These are phyloP conservation scores for Asterella californica DNA, from an alignment of 225 moss, liverwort and hornwort genomes.

Conservation along the genomic window DNA sequence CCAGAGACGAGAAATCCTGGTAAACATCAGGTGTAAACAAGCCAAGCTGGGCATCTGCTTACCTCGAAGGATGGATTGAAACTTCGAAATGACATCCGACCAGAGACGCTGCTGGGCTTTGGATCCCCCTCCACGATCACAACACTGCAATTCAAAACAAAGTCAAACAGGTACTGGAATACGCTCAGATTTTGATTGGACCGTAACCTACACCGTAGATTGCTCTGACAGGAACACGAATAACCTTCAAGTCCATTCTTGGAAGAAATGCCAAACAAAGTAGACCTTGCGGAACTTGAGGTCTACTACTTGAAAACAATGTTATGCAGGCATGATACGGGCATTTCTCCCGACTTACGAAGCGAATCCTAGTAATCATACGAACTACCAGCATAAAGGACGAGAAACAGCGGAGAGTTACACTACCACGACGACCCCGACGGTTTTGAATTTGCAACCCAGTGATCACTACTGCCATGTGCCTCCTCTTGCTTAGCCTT, in stretches of 20 bases:
- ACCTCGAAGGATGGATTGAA: constrained; percentile 61
- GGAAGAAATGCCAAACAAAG: neutral
- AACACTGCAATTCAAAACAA: constrained; percentile 29
- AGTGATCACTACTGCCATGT: constrained; percentile 5
- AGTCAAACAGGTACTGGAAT: neutral
- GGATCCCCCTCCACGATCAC: constrained; percentile 80
- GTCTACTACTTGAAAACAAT: neutral
- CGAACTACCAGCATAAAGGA: neutral
- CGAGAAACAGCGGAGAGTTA: neutral
- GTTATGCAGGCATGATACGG: neutral
- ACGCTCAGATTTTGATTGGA: neutral
- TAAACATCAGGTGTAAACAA: neutral
- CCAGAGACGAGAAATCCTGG: too few relatives aligned
- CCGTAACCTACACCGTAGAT: neutral
- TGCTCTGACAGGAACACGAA: neutral
- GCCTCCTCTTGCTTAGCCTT: constrained; percentile 17
- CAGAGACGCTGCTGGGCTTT: constrained; percentile 58
- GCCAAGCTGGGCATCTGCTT: neutral
- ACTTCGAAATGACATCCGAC: constrained; percentile 81
- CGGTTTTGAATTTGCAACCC: constrained; percentile 12
- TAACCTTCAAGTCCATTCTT: neutral
- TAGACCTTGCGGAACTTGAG: neutral
- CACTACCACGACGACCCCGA: constrained; percentile 6
- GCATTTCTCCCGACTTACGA: neutral
- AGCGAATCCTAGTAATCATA: neutral